These are phyloP conservation scores for Capronia epimyces DNA, from an alignment of 2,329 filamentous ascomycete genomes.

Conservation along the genomic window DNA sequence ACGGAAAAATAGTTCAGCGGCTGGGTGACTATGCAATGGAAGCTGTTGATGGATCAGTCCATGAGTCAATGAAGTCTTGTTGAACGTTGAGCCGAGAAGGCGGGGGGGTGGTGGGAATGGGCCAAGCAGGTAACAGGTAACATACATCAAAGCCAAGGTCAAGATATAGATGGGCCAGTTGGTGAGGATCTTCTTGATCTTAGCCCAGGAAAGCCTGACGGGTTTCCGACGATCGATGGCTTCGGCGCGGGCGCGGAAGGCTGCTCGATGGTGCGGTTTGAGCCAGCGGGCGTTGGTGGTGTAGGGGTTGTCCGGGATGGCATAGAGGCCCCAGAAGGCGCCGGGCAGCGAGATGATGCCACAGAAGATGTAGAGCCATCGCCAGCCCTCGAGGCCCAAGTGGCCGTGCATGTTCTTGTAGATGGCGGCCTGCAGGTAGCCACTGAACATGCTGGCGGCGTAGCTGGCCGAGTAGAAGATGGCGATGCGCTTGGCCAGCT, in stretches of 20 bases:
- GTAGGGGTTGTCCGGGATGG: slow-evolving; percentile 42
- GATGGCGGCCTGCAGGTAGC: slow-evolving; percentile 47
- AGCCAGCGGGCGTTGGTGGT: slow-evolving; percentile 30
- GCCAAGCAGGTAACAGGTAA: background rate
- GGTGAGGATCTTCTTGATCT: slow-evolving; percentile 22
- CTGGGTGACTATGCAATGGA: slow-evolving; percentile 25
- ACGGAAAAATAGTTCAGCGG: slow-evolving; percentile 26
- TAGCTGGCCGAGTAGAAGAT: slow-evolving; percentile 56
- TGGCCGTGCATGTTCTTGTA: slow-evolving; percentile 27
- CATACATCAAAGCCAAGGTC: slow-evolving; percentile 19
- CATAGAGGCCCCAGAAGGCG: slow-evolving; percentile 38
- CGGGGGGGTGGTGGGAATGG: no score
- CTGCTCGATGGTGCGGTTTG: slow-evolving; percentile 33
- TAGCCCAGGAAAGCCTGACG: slow-evolving; percentile 15
- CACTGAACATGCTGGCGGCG: slow-evolving; percentile 56
- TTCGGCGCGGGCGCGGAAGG: slow-evolving; percentile 43
- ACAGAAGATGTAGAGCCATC: slow-evolving; percentile 44
- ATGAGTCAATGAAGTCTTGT: no score
- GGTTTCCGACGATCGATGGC: background rate
- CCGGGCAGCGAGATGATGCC: slow-evolving; percentile 46
- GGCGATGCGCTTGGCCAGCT: slow-evolving; percentile 50
- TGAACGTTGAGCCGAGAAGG: no score
- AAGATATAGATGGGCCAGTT: slow-evolving; percentile 24
- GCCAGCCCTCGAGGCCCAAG: slow-evolving; percentile 30
- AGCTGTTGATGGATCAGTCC: slow-evolving; percentile 2